Evolutionary conservation across 2,329 filamentous ascomycete genomes (phyloP), one percentile per base, ranked within the genome.

Genomic region (Diaporthe batatas): DNA sequence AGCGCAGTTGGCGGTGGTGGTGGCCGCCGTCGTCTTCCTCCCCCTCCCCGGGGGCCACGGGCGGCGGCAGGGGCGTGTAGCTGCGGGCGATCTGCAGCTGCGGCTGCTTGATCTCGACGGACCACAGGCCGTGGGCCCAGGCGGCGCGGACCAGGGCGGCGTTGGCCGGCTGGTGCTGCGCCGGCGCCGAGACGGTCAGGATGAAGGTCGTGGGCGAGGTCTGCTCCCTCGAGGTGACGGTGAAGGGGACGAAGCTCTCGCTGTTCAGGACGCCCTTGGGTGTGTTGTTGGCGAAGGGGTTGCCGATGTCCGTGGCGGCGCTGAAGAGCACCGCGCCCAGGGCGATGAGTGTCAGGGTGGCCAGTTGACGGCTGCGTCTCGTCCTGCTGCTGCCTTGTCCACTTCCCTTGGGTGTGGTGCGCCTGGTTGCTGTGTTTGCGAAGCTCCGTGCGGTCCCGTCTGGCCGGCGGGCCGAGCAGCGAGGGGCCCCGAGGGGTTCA

Each of bases 91-190:
- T 97, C 83, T 98, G 95, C 72, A 98, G 84, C 81, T 98, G 92
- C 2, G 96, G 96, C 83, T 98, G 96, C 84, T 97, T 98, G 79
- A 98, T 91, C 84, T 98, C 93, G 44, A 98, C 92, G 75, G 92
- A 95, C 93, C 94, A 97, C 54, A 97, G 87, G 6, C 93, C 92
- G 71, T 89, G 86, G 55, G 82, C 82, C 89, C 90, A 92, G 32
- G 86, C 86, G 14, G 83, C 77, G 6, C 81, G 78, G 72, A 82
- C 70, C 42, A 73, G 69, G 47, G 58, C 39, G 44, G 51, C 69
- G 67, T 75, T 87, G 25, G 23, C 53, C 0, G 42, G 18, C 23
- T 42, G 51, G 32, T 78, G 0, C 76, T 77, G 1, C 75, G 77
- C 6, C 18, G 18, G 25, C n/a, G 59, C 34, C 54, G 69, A 36